A percentile compares a stretch with the other conserved stretches of the same genome.
phyloP scores from a whole-genome alignment of 2,329 filamentous ascomycete genomes.

The Fonsecaea pedrosoi region DNA sequence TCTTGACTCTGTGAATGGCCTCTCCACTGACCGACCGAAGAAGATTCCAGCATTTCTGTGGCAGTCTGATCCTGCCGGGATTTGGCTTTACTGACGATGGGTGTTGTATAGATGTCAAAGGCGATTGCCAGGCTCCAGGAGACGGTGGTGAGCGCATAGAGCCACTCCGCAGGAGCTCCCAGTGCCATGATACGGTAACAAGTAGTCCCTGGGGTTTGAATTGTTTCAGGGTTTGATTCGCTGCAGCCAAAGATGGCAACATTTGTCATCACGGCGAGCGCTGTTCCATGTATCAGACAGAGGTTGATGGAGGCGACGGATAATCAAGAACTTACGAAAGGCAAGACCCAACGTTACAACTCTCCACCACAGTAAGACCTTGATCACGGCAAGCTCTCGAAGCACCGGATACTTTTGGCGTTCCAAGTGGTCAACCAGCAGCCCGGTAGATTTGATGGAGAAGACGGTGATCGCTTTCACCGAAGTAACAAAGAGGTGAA shows the following conservation, averaged over 20 bases:
- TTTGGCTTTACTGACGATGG: constrained; percentile 18
- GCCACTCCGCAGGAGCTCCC: constrained; percentile 24
- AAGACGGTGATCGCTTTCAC: constrained; percentile 21
- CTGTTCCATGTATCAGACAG: constrained; percentile 9
- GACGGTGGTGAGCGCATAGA: constrained; percentile 21
- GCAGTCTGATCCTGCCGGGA: constrained; percentile 20
- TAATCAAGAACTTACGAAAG: constrained; percentile 12
- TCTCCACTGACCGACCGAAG: not conserved
- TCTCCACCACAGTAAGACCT: constrained; percentile 20
- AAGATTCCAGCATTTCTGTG: constrained; percentile 2
- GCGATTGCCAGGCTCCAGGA: constrained; percentile 25
- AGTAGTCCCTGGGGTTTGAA: constrained; percentile 20
- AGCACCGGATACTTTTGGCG: constrained; percentile 23
- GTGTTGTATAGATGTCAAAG: constrained; percentile 21
- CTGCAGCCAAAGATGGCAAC: constrained; percentile 23
- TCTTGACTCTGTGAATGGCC: not conserved
- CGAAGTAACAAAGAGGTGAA: constrained; percentile 24
- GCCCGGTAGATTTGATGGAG: constrained; percentile 17
- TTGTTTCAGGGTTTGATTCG: not conserved
- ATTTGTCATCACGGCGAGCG: constrained; percentile 21
- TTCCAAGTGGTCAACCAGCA: constrained; percentile 23
- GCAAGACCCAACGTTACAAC: constrained; percentile 13
- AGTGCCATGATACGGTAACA: constrained; percentile 23
- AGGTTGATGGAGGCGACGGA: not conserved
- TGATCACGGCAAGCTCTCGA: constrained; percentile 15